Evolutionary conservation across 768 basidiomycete genomes (phyloP).

Genomic region (Collybia mongolica): DNA sequence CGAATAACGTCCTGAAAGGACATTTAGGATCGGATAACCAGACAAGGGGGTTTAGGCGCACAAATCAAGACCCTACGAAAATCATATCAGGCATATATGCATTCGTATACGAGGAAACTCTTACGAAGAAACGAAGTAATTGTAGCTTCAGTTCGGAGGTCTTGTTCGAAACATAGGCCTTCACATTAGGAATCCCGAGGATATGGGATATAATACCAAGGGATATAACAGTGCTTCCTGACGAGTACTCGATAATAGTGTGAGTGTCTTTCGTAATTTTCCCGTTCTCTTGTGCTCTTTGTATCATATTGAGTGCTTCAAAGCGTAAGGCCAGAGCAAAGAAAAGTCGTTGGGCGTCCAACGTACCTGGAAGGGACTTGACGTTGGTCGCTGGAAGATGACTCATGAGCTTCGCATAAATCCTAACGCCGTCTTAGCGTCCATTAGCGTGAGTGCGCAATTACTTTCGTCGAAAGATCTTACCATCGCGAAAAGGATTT

Average conservation of each 20-base stretch:
- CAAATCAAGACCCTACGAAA: constrained; percentile 12
- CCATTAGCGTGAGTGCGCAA: background rate
- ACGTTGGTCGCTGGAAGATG: constrained; percentile 21
- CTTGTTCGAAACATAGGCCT: constrained; percentile 23
- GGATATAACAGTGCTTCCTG: constrained; percentile 22
- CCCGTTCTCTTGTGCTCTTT: constrained; percentile 18
- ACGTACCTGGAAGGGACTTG: constrained; percentile 18
- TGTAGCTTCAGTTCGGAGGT: constrained; percentile 18
- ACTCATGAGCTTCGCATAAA: constrained; percentile 21
- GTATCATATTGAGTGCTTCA: constrained; percentile 22
- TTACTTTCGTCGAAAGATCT: no score
- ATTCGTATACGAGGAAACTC: background rate
- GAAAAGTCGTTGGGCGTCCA: background rate
- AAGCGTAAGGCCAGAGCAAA: background rate
- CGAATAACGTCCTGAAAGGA: constrained; percentile 16
- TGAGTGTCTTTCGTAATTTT: constrained; percentile 16
- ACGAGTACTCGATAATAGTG: constrained; percentile 23
- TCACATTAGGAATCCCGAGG: constrained; percentile 18
- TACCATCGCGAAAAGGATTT: constrained; percentile 17
- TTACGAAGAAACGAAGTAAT: constrained; percentile 21
- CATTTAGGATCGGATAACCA: background rate
- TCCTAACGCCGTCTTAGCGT: constrained; percentile 15
- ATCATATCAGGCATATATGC: background rate
- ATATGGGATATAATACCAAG: constrained; percentile 18
- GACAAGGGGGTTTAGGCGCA: background rate